Conservation (phyloP, 805 yeast genomes). For the Kodamaea neixiangensis region DNA sequence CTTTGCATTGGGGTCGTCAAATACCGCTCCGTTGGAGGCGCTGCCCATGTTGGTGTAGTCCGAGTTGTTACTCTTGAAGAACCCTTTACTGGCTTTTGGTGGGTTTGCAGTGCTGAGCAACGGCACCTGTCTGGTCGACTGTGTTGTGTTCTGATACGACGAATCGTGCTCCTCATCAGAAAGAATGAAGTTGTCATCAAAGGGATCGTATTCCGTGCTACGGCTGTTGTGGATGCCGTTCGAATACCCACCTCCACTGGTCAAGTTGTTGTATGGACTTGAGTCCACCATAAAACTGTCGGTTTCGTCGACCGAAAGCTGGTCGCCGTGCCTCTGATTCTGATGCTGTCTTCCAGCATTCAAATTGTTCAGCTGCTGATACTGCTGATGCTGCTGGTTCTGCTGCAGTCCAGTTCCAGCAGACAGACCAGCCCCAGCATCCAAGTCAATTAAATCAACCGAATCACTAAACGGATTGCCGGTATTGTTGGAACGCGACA, state of each 20-base stretch:
- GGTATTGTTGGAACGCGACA: slow-evolving; percentile 7
- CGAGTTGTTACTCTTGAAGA: slow-evolving; percentile 25
- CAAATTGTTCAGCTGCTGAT: not conserved
- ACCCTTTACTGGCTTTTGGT: slow-evolving; percentile 20
- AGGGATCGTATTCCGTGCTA: slow-evolving; percentile 23
- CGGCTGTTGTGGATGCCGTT: not conserved
- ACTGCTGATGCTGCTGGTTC: not conserved
- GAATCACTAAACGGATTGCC: slow-evolving; percentile 13
- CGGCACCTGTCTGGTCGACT: slow-evolving; percentile 24
- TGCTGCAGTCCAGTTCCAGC: not conserved
- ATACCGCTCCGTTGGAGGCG: slow-evolving; percentile 1
- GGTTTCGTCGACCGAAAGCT: slow-evolving; percentile 3
- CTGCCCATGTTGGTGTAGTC: slow-evolving; percentile 32
- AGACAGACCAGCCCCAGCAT: not conserved
- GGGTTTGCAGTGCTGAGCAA: slow-evolving; percentile 28
- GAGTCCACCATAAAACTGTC: slow-evolving; percentile 5
- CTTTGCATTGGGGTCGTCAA: slow-evolving; percentile 8
- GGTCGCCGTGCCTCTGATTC: not conserved
- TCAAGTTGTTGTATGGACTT: slow-evolving; percentile 2
- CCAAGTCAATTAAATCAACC: slow-evolving; percentile 10
- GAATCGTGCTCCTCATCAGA: slow-evolving; percentile 34
- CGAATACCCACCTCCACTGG: not conserved
- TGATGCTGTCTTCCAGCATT: not conserved
- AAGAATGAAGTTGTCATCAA: slow-evolving; percentile 36
- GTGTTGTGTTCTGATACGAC: slow-evolving; percentile 15